Percentiles rank a stretch among this genome's conserved stretches.
Evolutionary conservation across 2,329 filamentous ascomycete genomes (phyloP).

Genomic region (Fusarium newnesense): DNA sequence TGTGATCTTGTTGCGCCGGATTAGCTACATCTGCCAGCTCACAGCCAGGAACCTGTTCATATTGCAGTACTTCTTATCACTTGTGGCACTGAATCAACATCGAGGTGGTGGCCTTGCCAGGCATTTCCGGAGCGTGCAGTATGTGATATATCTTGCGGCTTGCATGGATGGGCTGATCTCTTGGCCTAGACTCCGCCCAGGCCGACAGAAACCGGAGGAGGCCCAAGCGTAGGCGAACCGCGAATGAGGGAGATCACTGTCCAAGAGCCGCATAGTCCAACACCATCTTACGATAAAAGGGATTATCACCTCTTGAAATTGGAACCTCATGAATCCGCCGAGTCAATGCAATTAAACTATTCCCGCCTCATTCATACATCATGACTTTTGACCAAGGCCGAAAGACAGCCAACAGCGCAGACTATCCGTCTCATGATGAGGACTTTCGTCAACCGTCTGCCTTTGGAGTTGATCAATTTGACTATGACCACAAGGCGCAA

Average conservation of each 20-base stretch:
- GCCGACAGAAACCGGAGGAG: background rate
- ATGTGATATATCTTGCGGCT: background rate
- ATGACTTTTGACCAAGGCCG: background rate
- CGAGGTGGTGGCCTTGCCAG: background rate
- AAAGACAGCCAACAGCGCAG: background rate
- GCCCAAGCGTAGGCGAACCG: background rate
- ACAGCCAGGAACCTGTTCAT: background rate
- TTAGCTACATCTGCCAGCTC: background rate
- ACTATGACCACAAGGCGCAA: background rate
- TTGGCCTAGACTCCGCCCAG: background rate
- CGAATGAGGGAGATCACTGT: background rate
- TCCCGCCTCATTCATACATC: background rate
- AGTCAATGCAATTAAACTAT: background rate
- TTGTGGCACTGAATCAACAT: background rate
- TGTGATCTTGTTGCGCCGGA: background rate
- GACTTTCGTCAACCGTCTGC: background rate
- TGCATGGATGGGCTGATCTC: background rate
- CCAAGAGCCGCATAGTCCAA: background rate
- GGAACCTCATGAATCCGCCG: background rate
- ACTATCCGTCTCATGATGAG: background rate
- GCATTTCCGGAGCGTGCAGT: background rate
- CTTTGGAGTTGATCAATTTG: background rate
- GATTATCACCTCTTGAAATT: background rate
- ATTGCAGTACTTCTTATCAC: background rate
- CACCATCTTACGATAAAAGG: background rate